Evolutionary conservation across 768 basidiomycete species (phyloP).

Genomic region (Rubroboletus satanas): DNA sequence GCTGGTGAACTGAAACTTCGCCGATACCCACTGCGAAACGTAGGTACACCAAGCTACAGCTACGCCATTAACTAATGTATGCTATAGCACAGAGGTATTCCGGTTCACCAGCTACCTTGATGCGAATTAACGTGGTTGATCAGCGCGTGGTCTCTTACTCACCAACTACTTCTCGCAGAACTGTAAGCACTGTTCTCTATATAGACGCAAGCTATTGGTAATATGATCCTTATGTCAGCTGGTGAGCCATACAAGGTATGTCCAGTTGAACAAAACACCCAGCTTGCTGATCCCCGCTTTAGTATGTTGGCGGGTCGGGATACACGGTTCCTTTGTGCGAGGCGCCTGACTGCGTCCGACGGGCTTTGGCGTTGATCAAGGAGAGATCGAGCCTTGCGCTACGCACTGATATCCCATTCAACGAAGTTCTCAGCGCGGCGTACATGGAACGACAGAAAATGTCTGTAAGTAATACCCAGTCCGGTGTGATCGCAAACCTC

Average conservation of each 20-base stretch:
- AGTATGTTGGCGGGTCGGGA: conserved; percentile 78
- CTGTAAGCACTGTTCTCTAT: conserved; percentile 42
- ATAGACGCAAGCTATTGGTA: background rate
- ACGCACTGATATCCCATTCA: conserved; percentile 44
- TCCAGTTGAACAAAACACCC: background rate
- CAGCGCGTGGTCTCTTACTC: conserved; percentile 66
- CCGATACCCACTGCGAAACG: conserved; percentile 67
- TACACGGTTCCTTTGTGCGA: conserved; percentile 64
- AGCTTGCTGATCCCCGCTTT: conserved; percentile 6
- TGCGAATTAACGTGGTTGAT: conserved; percentile 4
- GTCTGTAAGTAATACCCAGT: conserved; percentile 48
- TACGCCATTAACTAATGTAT: conserved; percentile 8
- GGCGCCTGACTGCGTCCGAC: conserved; percentile 55
- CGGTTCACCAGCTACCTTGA: background rate
- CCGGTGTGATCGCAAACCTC: background rate
- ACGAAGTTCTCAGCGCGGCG: conserved; percentile 76
- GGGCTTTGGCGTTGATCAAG: conserved; percentile 58
- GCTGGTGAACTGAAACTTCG: conserved; percentile 57
- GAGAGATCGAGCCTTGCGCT: conserved; percentile 50
- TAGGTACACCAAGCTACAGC: conserved; percentile 27
- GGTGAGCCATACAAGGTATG: conserved; percentile 77
- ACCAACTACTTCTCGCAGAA: conserved; percentile 88
- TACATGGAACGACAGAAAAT: conserved; percentile 86
- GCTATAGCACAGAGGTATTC: conserved; percentile 65
- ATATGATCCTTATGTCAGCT: conserved; percentile 39